Conservation (phyloP, 1,139 yeast species). For the Geotrichum restrictum region DNA sequence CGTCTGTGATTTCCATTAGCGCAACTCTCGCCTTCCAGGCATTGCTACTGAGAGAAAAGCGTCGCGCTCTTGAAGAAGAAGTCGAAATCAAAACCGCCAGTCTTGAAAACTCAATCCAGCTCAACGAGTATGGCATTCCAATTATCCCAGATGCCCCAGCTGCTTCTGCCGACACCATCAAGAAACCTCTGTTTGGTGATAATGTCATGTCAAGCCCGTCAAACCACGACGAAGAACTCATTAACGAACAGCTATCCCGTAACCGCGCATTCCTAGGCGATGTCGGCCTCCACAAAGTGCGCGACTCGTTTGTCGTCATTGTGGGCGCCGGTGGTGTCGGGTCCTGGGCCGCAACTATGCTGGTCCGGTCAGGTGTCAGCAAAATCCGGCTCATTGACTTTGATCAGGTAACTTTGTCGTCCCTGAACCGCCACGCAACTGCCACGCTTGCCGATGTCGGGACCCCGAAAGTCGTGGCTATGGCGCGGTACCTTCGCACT, state of each 20-base stretch:
- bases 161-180: neutral
- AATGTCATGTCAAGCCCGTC: too few relatives aligned
- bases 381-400: constrained; percentile 79
- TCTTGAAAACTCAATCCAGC: constrained; percentile 13
- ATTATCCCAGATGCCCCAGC: neutral
- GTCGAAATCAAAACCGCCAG: constrained; percentile 15
- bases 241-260: constrained; percentile 86
- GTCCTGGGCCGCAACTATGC: constrained; percentile 91
- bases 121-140: constrained; percentile 22
- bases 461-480: constrained; percentile 75
- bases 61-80: constrained; percentile 18
- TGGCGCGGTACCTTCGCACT: constrained; percentile 56
- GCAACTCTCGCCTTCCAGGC: constrained; percentile 24
- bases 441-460: constrained; percentile 90
- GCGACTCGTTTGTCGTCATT: constrained; percentile 71
- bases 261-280: constrained; percentile 88
- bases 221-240: constrained; percentile 61
- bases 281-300: constrained; percentile 72
- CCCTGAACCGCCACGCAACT: constrained; percentile 89
- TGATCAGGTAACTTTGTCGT: constrained; percentile 89
- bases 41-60: constrained; percentile 12
- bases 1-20: constrained; percentile 22
- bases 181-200: constrained; percentile 18
- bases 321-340: constrained; percentile 99
- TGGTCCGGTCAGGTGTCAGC: constrained; percentile 84